These are phyloP conservation scores for Penicillium sp. DNA, from an alignment of 2,329 filamentous ascomycete species.

Conservation along the genomic window DNA sequence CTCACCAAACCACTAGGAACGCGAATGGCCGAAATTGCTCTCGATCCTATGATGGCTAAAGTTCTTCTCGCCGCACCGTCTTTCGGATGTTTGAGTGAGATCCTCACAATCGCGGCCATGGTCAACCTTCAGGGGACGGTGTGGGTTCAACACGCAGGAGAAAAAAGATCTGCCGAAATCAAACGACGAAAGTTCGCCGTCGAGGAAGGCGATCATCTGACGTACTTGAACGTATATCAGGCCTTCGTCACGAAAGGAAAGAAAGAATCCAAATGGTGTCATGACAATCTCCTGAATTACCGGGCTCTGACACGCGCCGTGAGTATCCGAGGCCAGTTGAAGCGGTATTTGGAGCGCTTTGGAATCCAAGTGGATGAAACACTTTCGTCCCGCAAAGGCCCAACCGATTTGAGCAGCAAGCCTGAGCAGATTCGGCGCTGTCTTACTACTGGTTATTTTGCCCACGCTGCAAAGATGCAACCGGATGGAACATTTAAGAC, in stretches of 20 bases:
- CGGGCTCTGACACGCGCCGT: constrained; percentile 77
- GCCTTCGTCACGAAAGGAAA: constrained; percentile 78
- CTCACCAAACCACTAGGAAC: constrained; percentile 82
- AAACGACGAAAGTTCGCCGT: constrained; percentile 78
- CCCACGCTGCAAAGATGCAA: constrained; percentile 90
- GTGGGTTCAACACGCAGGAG: constrained; percentile 76
- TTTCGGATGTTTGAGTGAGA: constrained; percentile 77
- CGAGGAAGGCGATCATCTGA: constrained; percentile 91
- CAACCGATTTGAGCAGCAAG: constrained; percentile 44
- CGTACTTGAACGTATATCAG: constrained; percentile 88
- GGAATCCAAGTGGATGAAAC: constrained; percentile 67
- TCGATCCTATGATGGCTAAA: constrained; percentile 95
- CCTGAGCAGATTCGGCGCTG: constrained; percentile 77
- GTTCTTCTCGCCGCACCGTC: constrained; percentile 70
- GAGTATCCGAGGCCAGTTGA: constrained; percentile 80
- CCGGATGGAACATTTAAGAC: constrained; percentile 85
- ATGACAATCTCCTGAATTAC: constrained; percentile 81
- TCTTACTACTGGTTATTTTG: constrained; percentile 85
- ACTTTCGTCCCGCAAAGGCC: constrained; percentile 34
- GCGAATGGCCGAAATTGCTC: constrained; percentile 86
- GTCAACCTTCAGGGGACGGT: constrained; percentile 76
- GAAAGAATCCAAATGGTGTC: constrained; percentile 82
- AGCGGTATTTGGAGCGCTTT: constrained; percentile 81
- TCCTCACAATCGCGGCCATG: constrained; percentile 92
- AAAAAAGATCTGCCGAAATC: constrained; percentile 70